Evolutionary conservation across 1,284 basidiomycete species (phyloP).

Genomic region (Trichosporon asahii): DNA sequence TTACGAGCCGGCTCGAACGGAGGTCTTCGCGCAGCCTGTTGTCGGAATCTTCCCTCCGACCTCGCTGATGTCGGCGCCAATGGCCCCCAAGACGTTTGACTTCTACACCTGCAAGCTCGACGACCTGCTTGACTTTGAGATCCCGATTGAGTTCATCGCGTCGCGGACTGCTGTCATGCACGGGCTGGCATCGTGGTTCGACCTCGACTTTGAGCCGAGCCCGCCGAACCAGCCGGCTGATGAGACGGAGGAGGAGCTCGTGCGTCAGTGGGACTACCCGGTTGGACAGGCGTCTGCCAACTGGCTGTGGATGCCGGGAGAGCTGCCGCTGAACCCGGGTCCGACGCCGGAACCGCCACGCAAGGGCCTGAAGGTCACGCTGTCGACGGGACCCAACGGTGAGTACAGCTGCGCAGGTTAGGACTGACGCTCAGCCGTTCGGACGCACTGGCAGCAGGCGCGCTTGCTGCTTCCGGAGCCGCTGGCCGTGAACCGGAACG

Average conservation of each 20-base stretch:
- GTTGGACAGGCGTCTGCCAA: conserved; percentile 22
- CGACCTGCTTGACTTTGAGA: conserved; percentile 48
- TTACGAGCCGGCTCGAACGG: conserved; percentile 41
- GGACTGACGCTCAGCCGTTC: conserved; percentile 31
- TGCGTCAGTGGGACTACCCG: conserved; percentile 35
- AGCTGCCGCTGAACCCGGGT: conserved; percentile 45
- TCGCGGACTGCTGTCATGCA: conserved; percentile 48
- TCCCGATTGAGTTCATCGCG: conserved; percentile 46
- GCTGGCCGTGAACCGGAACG: conserved; percentile 50
- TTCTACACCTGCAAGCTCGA: conserved; percentile 48
- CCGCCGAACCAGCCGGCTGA: conserved; percentile 11
- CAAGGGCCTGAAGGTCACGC: conserved; percentile 41
- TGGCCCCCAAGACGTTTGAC: conserved; percentile 47
- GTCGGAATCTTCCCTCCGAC: conserved; percentile 52
- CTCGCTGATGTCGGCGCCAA: conserved; percentile 40
- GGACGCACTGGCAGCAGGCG: conserved; percentile 52
- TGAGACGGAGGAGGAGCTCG: conserved; percentile 16
- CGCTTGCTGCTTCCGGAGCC: conserved; percentile 49
- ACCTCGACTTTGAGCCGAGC: conserved; percentile 44
- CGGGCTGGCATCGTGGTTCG: conserved; percentile 52
- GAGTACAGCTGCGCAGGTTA: conserved; percentile 16
- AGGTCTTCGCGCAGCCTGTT: conserved; percentile 51
- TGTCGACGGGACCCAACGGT: conserved; percentile 50
- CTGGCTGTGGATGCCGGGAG: conserved; percentile 42
- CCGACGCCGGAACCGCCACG: conserved; percentile 41